phyloP scores from a whole-genome alignment of 108 stramenopile species.

The Discostella pseudostelligera region DNA sequence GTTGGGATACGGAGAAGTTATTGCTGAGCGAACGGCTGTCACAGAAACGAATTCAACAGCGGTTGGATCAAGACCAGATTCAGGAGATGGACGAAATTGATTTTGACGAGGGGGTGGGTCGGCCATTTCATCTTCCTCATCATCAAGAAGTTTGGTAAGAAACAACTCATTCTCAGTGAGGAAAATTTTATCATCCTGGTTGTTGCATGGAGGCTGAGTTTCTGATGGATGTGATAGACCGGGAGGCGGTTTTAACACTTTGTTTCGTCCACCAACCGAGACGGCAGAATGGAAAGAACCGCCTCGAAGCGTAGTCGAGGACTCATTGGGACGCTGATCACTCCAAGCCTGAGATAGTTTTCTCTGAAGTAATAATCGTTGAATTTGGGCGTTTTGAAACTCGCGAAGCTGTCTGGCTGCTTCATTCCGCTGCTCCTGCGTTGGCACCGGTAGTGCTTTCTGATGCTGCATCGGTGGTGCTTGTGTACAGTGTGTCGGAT shows the following conservation, averaged over 20 bases:
- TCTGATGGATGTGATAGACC: constrained; percentile 25
- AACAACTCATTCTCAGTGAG: constrained; percentile 36
- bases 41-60: constrained; percentile 35
- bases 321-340: neutral
- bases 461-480: too few species aligned
- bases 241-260: constrained; percentile 39
- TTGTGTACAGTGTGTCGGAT: constrained; percentile 1
- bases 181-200: constrained; percentile 18
- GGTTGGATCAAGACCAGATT: constrained; percentile 42
- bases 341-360: constrained; percentile 27
- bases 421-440: constrained; percentile 43
- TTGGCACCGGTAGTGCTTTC: constrained; percentile 46
- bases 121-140: constrained; percentile 37
- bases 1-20: neutral
- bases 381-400: constrained; percentile 49
- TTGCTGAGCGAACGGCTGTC: neutral
- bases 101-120: constrained; percentile 10
- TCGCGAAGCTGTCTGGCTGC: constrained; percentile 45
- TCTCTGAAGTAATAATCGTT: constrained; percentile 32
- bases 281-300: constrained; percentile 6
- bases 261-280: constrained; percentile 4
- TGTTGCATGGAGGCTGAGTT: constrained; percentile 5
- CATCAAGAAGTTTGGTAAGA: constrained; percentile 47
- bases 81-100: constrained; percentile 15
- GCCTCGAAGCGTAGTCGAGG: constrained; percentile 1